These are phyloP conservation scores for Neurospora sp. DNA, from an alignment of 495 filamentous ascomycete genomes.

Conservation along the genomic window DNA sequence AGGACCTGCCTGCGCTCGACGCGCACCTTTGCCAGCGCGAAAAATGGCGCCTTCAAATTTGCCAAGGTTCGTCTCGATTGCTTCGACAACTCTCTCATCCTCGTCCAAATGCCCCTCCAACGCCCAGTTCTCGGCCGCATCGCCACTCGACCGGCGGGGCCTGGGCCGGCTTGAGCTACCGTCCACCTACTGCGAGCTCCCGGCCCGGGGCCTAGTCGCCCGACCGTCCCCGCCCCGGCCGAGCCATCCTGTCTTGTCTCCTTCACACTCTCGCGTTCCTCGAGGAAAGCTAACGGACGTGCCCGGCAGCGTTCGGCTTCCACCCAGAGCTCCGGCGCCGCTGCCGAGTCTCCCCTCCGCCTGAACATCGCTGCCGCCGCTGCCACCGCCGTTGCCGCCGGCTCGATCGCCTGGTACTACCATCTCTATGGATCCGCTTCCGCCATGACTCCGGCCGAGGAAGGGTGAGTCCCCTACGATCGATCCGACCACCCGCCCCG, in stretches of 20 bases:
- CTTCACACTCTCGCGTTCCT: neutral
- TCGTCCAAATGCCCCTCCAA: neutral
- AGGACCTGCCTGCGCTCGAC: slow-evolving; percentile 71
- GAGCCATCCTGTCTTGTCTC: neutral
- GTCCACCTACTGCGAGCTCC: neutral
- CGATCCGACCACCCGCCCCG: neutral
- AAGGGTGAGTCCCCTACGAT: slow-evolving; percentile 67
- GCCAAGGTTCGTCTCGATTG: slow-evolving; percentile 44
- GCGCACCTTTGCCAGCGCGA: slow-evolving; percentile 64
- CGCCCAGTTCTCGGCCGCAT: neutral
- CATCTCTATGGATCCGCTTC: slow-evolving; percentile 85
- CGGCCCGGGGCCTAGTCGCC: neutral
- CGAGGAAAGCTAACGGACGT: slow-evolving; percentile 19
- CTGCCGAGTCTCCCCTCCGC: slow-evolving; percentile 48
- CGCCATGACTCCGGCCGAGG: slow-evolving; percentile 88
- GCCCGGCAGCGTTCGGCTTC: slow-evolving; percentile 48
- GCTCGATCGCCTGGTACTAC: slow-evolving; percentile 89
- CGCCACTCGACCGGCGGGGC: neutral
- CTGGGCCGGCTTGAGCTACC: neutral
- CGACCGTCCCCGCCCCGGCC: neutral
- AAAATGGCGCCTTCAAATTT: slow-evolving; percentile 49
- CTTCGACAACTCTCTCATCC: neutral
- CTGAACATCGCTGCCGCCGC: slow-evolving; percentile 73
- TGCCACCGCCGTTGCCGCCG: slow-evolving; percentile 74
- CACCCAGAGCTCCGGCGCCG: slow-evolving; percentile 48